Conservation (phyloP, 1,284 basidiomycete genomes). For the Malassezia equina region DNA sequence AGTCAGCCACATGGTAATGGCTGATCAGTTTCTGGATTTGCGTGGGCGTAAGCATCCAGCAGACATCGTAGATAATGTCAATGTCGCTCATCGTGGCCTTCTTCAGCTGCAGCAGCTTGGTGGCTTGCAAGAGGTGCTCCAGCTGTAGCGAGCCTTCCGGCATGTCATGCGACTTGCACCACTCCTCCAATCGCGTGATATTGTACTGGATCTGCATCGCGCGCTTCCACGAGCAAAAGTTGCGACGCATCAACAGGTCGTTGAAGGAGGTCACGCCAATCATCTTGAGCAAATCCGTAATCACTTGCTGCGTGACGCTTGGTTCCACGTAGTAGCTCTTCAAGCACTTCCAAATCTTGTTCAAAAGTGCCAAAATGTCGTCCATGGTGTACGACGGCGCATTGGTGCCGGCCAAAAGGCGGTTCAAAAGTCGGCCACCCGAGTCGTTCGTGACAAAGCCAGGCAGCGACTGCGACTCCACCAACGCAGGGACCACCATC, state of each 20-base stretch:
- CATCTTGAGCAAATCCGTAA: conserved; percentile 89
- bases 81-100: conserved; percentile 69
- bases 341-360: conserved; percentile 95
- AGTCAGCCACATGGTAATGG: conserved; percentile 97
- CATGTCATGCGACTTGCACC: conserved; percentile 64
- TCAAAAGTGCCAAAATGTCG: conserved; percentile 89
- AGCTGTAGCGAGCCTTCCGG: conserved; percentile 94
- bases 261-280: conserved; percentile 98
- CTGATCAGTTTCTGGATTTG: conserved; percentile 98
- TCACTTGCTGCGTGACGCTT: conserved; percentile 88
- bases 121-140: conserved; percentile 98
- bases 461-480: conserved; percentile 93
- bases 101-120: conserved; percentile 93
- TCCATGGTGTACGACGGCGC: conserved; percentile 96
- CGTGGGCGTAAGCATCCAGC: conserved; percentile 98
- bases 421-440: conserved; percentile 81
- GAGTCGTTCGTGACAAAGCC: conserved; percentile 95
- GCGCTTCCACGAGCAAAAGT: conserved; percentile 99
- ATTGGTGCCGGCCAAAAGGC: conserved; percentile 65
- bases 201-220: conserved; percentile 52
- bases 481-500: conserved; percentile 96
- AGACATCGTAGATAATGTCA: conserved; percentile 95
- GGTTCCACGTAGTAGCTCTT: conserved; percentile 99
- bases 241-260: conserved; percentile 92
- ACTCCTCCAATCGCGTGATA: conserved; percentile 70